Evolutionary conservation across 306 rosid genomes (phyloP).

Genomic region (Vigna reflexopilosa): DNA sequence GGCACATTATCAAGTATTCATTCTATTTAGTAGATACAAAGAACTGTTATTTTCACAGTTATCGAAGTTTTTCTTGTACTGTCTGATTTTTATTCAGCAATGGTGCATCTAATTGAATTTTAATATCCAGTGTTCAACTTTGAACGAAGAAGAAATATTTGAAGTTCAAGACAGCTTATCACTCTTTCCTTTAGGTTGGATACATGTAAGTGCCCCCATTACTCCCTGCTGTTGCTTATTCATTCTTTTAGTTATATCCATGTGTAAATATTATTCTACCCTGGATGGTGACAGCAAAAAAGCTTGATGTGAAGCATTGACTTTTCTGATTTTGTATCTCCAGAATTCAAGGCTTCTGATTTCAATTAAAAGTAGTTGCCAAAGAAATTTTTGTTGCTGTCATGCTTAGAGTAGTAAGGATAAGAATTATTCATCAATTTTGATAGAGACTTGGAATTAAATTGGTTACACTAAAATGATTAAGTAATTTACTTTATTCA

Average conservation of each 20-base stretch:
- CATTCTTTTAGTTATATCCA: slow-evolving; percentile 26
- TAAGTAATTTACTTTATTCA: slow-evolving; percentile 28
- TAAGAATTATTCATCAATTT: not conserved
- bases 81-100: slow-evolving; percentile 33
- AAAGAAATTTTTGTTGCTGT: slow-evolving; percentile 27
- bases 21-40: slow-evolving; percentile 38
- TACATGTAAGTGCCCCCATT: slow-evolving; percentile 81
- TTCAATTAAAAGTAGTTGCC: slow-evolving; percentile 6
- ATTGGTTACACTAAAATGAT: slow-evolving; percentile 14
- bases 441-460: slow-evolving; percentile 5
- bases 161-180: slow-evolving; percentile 96
- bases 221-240: slow-evolving; percentile 26
- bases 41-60: slow-evolving; percentile 30
- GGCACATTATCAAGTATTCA: slow-evolving; percentile 1
- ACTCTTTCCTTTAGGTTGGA: slow-evolving; percentile 97
- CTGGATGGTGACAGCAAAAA: slow-evolving; percentile 21
- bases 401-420: slow-evolving; percentile 6
- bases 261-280: slow-evolving; percentile 24
- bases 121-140: slow-evolving; percentile 84
- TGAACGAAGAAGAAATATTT: slow-evolving; percentile 98
- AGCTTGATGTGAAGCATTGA: not conserved
- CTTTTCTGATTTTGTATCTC: slow-evolving; percentile 33
- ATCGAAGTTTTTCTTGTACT: not conserved
- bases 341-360: not conserved
- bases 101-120: slow-evolving; percentile 24